Evolutionary conservation across 2,329 filamentous ascomycete species (phyloP), one percentile per base, ranked within the genome.

Genomic region (Ophiocordyceps robertsii): DNA sequence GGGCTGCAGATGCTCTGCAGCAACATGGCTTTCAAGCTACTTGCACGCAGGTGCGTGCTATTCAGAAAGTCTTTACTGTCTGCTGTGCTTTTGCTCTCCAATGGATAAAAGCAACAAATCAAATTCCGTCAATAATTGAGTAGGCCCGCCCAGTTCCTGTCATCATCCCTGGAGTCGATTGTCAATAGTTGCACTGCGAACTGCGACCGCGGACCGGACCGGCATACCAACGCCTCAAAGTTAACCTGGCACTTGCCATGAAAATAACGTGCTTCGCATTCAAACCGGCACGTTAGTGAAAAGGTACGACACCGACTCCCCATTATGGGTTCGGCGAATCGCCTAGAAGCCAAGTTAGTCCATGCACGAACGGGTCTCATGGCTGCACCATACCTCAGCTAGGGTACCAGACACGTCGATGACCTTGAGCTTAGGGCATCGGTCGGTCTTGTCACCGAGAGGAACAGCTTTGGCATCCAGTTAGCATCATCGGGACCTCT

Each of bases 381-480:
- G 27, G 4, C 24, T 13, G 13, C n/a, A 11, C 31, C 17, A 21
- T 31, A 67, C 66, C 62, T 73, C 80, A n/a, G 78, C 80, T 44
- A 84, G 67, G 31, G 88, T 95, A 36, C 85, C 83, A 54, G 83
- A 87, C 53, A 95, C 86, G 63, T 95, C 89, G 59, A 95, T 94
- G 44, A 89, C 89, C 63, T 88, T 81, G 49, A 95, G 76, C 63
- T 84, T 82, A 44, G 79, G 73, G 64, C 89, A 93, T 36, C 72
- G 65, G 56, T 82, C 77, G 59, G 83, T 81, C 72, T 93, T 90
- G 59, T 87, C 84, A 49, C 80, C 77, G 50, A 88, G 52, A 47
- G 61, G 61, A 38, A 64, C 61, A 47, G 61, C 61, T 64, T 39
- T 19, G 1, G 8, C 17, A 40, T 33, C 19, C 21, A 49, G 38